Evolutionary conservation across 2,329 filamentous ascomycete genomes (phyloP).

Genomic region (Juglanconis juglandina): DNA sequence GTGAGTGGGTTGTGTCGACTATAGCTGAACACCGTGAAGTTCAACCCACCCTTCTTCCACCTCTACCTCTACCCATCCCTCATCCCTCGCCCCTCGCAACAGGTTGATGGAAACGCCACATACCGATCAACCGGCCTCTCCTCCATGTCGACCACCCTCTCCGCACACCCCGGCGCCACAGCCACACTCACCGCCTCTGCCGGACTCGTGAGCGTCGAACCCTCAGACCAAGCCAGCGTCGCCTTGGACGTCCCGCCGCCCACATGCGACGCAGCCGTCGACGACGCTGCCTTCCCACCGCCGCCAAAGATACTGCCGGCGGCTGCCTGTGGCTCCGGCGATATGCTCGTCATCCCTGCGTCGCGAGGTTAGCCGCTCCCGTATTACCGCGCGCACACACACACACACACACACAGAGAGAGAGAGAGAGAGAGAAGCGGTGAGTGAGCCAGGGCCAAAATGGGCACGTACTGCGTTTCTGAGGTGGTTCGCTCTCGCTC

Average conservation of each 20-base stretch:
- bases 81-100: too few species aligned
- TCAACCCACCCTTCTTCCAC: too few species aligned
- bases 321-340: not conserved
- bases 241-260: not conserved
- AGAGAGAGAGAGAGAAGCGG: too few species aligned
- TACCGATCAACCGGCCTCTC: not conserved
- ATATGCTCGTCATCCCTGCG: not conserved
- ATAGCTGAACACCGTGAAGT: too few species aligned
- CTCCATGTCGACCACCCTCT: not conserved
- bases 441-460: too few species aligned
- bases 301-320: not conserved
- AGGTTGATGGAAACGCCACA: not conserved
- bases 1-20: not conserved
- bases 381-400: not conserved
- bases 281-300: not conserved
- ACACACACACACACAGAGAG: too few species aligned
- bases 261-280: not conserved
- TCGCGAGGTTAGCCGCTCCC: not conserved
- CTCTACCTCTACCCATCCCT: too few species aligned
- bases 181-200: not conserved
- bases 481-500: not conserved
- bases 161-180: not conserved
- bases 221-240: not conserved
- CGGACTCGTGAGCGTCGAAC: not conserved
- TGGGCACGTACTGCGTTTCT: constrained; percentile 7